Evolutionary conservation across 495 filamentous ascomycete species (phyloP).

Genomic region (Tricharina praecox): DNA sequence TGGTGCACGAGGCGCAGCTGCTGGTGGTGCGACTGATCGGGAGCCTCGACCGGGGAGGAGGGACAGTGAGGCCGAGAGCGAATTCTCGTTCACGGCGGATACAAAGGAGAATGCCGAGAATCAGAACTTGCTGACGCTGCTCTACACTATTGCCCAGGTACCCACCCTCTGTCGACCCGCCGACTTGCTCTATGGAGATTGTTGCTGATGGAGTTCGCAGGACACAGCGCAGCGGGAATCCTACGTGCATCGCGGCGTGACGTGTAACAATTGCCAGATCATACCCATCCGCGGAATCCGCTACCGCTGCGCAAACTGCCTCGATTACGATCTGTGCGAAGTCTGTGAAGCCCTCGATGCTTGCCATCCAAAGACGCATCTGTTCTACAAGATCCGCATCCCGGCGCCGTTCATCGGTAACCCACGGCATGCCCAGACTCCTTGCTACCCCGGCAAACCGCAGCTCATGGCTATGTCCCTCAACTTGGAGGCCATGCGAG

Average conservation of each 20-base stretch:
- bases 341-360: conserved; percentile 69
- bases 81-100: conserved; percentile 16
- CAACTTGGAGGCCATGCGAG: conserved; percentile 42
- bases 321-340: conserved; percentile 82
- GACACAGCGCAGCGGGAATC: conserved; percentile 43
- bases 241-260: conserved; percentile 85
- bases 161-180: background rate
- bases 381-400: conserved; percentile 84
- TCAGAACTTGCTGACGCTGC: conserved; percentile 40
- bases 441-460: conserved; percentile 85
- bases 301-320: conserved; percentile 82
- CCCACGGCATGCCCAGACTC: conserved; percentile 50
- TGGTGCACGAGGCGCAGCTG: conserved; percentile 8
- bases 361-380: conserved; percentile 68
- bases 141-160: conserved; percentile 44
- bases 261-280: conserved; percentile 70
- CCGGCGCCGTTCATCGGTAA: conserved; percentile 52
- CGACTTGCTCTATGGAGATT: background rate
- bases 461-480: conserved; percentile 46
- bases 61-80: conserved; percentile 14
- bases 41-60: conserved; percentile 6
- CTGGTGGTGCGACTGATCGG: conserved; percentile 1
- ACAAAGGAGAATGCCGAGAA: conserved; percentile 34
- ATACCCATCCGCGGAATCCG: conserved; percentile 80
- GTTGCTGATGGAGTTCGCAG: conserved; percentile 6